These are phyloP conservation scores for Blastobotrys arbuscula DNA, from an alignment of 1,139 yeast species.

Conservation along the genomic window DNA sequence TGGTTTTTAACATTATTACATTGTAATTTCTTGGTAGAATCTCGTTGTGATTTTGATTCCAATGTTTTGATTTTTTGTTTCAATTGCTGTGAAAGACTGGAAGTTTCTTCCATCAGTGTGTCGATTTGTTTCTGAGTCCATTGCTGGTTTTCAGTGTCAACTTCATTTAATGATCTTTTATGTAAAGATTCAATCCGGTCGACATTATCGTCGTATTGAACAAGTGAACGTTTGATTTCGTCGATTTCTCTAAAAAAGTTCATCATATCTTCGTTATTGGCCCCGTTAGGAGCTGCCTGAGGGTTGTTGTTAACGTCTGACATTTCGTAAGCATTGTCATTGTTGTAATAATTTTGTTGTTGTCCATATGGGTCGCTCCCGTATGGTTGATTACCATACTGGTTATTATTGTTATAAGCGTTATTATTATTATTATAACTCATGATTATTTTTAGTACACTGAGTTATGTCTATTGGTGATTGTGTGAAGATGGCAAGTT, in stretches of 20 bases:
- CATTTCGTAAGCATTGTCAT: constrained; percentile 17
- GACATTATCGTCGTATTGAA: constrained; percentile 72
- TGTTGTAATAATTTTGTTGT: not conserved
- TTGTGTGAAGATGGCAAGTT: not conserved
- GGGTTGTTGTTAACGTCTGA: constrained; percentile 21
- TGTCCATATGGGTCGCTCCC: not conserved
- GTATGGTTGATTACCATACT: not conserved
- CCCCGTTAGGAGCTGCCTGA: constrained; percentile 9
- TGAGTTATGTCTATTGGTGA: not conserved
- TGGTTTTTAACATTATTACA: constrained; percentile 84
- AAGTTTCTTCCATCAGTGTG: constrained; percentile 68
- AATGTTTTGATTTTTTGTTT: constrained; percentile 71
- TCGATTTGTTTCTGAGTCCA: constrained; percentile 74
- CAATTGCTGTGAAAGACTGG: constrained; percentile 67
- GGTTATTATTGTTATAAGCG: not conserved
- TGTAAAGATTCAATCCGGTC: constrained; percentile 78
- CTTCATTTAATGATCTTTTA: constrained; percentile 75
- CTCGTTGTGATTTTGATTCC: constrained; percentile 63
- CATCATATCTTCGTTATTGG: constrained; percentile 50
- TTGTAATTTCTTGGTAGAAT: constrained; percentile 80
- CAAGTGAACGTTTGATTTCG: constrained; percentile 72
- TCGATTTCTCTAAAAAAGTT: constrained; percentile 79
- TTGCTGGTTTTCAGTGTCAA: constrained; percentile 67
- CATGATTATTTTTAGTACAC: not conserved
- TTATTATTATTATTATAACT: constrained; percentile 1